phyloP scores from a whole-genome alignment of 768 basidiomycete genomes.

The Collybiopsis confluens region DNA sequence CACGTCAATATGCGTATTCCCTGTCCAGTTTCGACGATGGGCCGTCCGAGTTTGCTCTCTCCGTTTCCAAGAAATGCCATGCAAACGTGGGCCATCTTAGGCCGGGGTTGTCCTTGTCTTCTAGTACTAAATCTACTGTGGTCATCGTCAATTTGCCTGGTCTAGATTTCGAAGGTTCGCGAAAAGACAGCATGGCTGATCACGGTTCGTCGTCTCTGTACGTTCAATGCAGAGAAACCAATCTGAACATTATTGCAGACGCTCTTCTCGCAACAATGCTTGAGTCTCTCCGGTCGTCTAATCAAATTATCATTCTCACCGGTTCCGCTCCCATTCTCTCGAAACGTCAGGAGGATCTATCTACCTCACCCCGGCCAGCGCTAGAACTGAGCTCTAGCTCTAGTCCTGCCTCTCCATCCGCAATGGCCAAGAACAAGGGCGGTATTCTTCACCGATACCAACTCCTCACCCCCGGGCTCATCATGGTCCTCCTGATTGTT shows the following conservation, averaged over 20 bases:
- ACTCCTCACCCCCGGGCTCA: slow-evolving; percentile 72
- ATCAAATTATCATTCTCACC: slow-evolving; percentile 63
- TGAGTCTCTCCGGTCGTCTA: slow-evolving; percentile 37
- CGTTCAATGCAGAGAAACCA: slow-evolving; percentile 7
- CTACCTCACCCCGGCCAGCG: not conserved
- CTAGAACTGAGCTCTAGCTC: slow-evolving; percentile 20
- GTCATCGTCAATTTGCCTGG: slow-evolving; percentile 56
- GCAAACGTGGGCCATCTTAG: slow-evolving; percentile 41
- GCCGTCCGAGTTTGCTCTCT: slow-evolving; percentile 33
- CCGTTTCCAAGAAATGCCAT: slow-evolving; percentile 49
- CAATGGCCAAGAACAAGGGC: slow-evolving; percentile 22
- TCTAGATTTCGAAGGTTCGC: slow-evolving; percentile 25
- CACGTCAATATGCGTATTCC: slow-evolving; percentile 58
- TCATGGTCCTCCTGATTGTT: slow-evolving; percentile 56
- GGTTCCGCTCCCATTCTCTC: slow-evolving; percentile 42
- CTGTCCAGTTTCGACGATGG: not conserved
- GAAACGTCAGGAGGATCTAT: slow-evolving; percentile 32
- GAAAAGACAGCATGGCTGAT: slow-evolving; percentile 46
- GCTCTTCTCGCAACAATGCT: slow-evolving; percentile 45
- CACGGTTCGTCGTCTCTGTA: slow-evolving; percentile 41
- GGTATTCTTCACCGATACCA: slow-evolving; percentile 74
- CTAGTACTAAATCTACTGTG: slow-evolving; percentile 44
- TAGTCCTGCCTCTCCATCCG: slow-evolving; percentile 15
- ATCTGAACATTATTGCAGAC: slow-evolving; percentile 38
- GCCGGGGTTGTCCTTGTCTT: slow-evolving; percentile 33